Conservation (phyloP, 768 basidiomycete genomes). For the Leccinum arenicola region DNA sequence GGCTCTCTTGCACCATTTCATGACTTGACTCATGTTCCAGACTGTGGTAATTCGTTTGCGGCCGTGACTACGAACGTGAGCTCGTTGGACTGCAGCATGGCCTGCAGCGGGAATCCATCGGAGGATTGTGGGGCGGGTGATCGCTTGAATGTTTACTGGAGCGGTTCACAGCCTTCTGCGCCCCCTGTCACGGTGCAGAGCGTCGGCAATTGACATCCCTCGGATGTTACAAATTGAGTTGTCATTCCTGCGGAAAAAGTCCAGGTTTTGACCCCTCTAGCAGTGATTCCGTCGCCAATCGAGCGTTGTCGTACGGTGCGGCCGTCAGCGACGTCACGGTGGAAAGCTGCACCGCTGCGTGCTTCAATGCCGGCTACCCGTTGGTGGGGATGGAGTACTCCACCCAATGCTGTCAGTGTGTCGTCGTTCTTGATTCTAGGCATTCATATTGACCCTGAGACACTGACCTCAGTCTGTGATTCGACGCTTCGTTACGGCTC, state of each 20-base stretch:
- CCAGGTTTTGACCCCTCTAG: not conserved
- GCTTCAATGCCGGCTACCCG: conserved; percentile 39
- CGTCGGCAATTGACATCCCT: conserved; percentile 62
- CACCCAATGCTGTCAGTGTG: conserved; percentile 46
- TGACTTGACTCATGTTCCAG: conserved; percentile 32
- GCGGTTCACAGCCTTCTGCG: conserved; percentile 53
- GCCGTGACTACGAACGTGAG: conserved; percentile 45
- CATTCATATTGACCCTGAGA: conserved; percentile 40
- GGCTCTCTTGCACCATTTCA: not conserved
- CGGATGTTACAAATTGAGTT: conserved; percentile 66
- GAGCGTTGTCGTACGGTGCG: conserved; percentile 32
- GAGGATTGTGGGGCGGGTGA: conserved; percentile 62
- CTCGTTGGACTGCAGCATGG: conserved; percentile 54
- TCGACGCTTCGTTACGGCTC: conserved; percentile 18
- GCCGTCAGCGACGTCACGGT: conserved; percentile 43
- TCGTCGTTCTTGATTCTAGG: conserved; percentile 19
- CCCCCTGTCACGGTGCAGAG: conserved; percentile 50
- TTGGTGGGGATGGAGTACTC: conserved; percentile 47
- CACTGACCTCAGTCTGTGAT: conserved; percentile 30
- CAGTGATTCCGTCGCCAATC: conserved; percentile 35
- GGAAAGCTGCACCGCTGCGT: conserved; percentile 48
- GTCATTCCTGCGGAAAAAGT: too few relatives aligned
- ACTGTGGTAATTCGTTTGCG: conserved; percentile 58
- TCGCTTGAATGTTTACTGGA: conserved; percentile 64
- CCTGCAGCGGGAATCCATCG: conserved; percentile 55